These are phyloP conservation scores for Fraxinus sp. DNA, from an alignment of 305 asterid species.

Conservation along the genomic window DNA sequence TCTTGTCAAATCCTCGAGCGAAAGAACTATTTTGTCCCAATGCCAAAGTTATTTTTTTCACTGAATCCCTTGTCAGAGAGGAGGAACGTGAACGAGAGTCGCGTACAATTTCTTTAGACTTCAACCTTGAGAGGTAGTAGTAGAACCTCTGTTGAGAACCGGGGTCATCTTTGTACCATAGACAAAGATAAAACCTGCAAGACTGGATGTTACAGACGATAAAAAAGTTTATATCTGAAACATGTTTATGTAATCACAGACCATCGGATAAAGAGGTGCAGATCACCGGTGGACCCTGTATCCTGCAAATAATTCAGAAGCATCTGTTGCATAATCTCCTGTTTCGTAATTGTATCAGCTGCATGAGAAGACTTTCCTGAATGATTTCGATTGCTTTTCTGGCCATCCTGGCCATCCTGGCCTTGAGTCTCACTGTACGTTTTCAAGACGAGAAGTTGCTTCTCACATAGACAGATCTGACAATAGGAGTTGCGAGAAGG, in stretches of 20 bases:
- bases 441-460: conserved; percentile 70
- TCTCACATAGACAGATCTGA: conserved; percentile 75
- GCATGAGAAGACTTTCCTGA: conserved; percentile 52
- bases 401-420: conserved; percentile 55
- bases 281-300: conserved; percentile 67
- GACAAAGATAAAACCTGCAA: conserved; percentile 97
- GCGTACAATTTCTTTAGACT: conserved; percentile 69
- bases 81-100: conserved; percentile 57
- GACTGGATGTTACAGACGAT: conserved; percentile 25
- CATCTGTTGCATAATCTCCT: conserved; percentile 92
- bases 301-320: conserved; percentile 90
- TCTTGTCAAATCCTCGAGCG: conserved; percentile 94
- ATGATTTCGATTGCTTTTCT: conserved; percentile 37
- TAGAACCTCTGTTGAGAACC: conserved; percentile 58
- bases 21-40: conserved; percentile 91
- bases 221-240: conserved; percentile 24
- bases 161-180: conserved; percentile 96
- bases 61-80: conserved; percentile 67
- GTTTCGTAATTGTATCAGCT: conserved; percentile 46
- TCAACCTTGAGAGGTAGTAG: conserved; percentile 74
- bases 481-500: conserved; percentile 59
- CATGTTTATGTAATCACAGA: conserved; percentile 39
- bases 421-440: conserved; percentile 55
- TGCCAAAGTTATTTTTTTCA: conserved; percentile 74
- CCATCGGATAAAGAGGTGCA: conserved; percentile 82